These are phyloP conservation scores for Pythium apleroticum DNA, from an alignment of 352 stramenopile species.

Conservation along the genomic window DNA sequence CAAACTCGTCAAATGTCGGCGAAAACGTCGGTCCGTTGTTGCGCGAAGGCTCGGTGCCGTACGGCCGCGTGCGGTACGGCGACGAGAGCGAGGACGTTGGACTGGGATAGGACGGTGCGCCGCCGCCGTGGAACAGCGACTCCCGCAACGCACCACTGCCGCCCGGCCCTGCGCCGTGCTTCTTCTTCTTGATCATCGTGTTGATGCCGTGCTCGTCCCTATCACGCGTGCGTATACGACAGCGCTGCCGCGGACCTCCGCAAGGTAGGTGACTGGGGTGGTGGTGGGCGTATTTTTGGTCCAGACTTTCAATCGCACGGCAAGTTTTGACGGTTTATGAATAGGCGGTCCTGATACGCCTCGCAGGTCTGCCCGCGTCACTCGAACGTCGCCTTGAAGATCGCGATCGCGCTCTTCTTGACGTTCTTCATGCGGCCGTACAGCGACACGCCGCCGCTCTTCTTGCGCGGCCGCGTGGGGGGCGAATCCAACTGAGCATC, in stretches of 20 bases:
- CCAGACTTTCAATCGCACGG: neutral
- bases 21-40: conserved; percentile 2
- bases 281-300: conserved; percentile 16
- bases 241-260: neutral
- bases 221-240: neutral
- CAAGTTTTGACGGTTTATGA: conserved; percentile 10
- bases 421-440: conserved; percentile 85
- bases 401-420: conserved; percentile 75
- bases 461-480: conserved; percentile 28
- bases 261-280: neutral
- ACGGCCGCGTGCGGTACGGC: conserved; percentile 23
- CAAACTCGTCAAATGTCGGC: conserved; percentile 13
- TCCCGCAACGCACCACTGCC: conserved; percentile 4
- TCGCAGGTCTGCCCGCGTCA: conserved; percentile 33
- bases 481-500: conserved; percentile 20
- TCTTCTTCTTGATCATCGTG: conserved; percentile 27
- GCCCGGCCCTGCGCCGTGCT: conserved; percentile 5
- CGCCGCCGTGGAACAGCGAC: conserved; percentile 1
- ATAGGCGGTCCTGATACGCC: neutral
- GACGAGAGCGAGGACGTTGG: neutral
- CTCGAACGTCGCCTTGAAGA: conserved; percentile 84
- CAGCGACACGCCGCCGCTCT: conserved; percentile 41
- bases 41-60: neutral
- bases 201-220: neutral
- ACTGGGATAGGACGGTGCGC: conserved; percentile 2